A percentile compares a stretch with the other conserved stretches of the same genome.
Conservation (phyloP, 768 basidiomycete species). For the Lyophyllum atratum region DNA sequence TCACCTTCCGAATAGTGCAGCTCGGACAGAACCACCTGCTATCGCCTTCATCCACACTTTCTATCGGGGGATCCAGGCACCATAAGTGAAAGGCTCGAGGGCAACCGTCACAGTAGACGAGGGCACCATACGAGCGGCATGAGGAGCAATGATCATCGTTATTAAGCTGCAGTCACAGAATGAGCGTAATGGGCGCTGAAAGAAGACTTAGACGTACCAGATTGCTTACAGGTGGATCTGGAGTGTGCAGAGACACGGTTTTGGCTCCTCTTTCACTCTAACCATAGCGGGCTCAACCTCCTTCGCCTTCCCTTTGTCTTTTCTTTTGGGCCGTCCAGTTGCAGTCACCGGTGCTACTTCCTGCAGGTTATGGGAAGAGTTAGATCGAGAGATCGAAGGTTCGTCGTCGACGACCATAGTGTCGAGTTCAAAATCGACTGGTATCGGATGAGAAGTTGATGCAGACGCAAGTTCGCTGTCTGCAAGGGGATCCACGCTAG, state of each 20-base stretch:
- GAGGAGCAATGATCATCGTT: slow-evolving; percentile 89
- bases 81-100: slow-evolving; percentile 94
- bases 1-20: slow-evolving; percentile 68
- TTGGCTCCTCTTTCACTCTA: slow-evolving; percentile 56
- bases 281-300: slow-evolving; percentile 41
- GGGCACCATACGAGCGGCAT: slow-evolving; percentile 77
- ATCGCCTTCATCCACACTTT: slow-evolving; percentile 83
- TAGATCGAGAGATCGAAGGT: slow-evolving; percentile 62
- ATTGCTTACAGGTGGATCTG: slow-evolving; percentile 43
- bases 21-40: slow-evolving; percentile 81
- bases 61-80: slow-evolving; percentile 96
- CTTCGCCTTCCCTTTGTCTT: slow-evolving; percentile 59
- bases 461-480: slow-evolving; percentile 38
- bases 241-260: slow-evolving; percentile 44
- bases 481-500: slow-evolving; percentile 36
- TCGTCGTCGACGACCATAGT: slow-evolving; percentile 61
- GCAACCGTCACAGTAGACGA: slow-evolving; percentile 98
- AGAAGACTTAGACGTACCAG: slow-evolving; percentile 34
- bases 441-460: slow-evolving; percentile 42
- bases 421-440: slow-evolving; percentile 51
- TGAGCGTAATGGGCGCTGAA: neutral
- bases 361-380: slow-evolving; percentile 47
- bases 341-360: slow-evolving; percentile 30
- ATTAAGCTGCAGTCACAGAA: slow-evolving; percentile 35
- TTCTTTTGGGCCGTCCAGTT: slow-evolving; percentile 37